These are phyloP conservation scores for Monosporozyma yasuniensis DNA, from an alignment of 805 yeast genomes.

Conservation along the genomic window DNA sequence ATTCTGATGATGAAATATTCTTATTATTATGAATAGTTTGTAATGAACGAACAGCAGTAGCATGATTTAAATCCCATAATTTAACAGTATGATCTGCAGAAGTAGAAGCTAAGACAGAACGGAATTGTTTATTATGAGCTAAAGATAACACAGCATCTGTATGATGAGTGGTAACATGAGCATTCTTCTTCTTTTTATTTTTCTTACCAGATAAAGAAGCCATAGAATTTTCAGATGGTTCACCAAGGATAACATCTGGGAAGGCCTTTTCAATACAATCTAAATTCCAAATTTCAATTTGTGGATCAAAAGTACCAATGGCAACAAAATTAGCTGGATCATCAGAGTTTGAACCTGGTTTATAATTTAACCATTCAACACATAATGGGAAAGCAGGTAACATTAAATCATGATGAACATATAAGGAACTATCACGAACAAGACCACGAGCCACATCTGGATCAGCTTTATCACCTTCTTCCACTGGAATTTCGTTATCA, in stretches of 20 bases:
- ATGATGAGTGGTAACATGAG: constrained; percentile 66
- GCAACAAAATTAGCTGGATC: constrained; percentile 88
- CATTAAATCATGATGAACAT: constrained; percentile 95
- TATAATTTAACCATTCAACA: constrained; percentile 86
- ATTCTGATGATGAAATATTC: constrained; percentile 75
- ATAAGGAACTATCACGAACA: constrained; percentile 64
- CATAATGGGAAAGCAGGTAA: constrained; percentile 94
- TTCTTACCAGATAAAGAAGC: constrained; percentile 34
- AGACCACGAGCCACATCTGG: constrained; percentile 69
- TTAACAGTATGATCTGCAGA: constrained; percentile 94
- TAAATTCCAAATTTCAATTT: constrained; percentile 92
- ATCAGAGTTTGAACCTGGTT: constrained; percentile 43
- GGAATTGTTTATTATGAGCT: constrained; percentile 69
- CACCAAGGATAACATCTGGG: constrained; percentile 90
- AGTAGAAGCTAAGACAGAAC: constrained; percentile 83
- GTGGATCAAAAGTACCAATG: constrained; percentile 94
- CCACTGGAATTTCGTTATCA: constrained; percentile 54
- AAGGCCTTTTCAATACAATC: constrained; percentile 88
- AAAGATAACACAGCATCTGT: constrained; percentile 89
- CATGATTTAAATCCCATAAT: constrained; percentile 81
- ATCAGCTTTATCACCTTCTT: constrained; percentile 51
- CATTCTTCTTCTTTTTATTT: constrained; percentile 39
- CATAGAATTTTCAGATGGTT: constrained; percentile 40
- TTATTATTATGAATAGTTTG: constrained; percentile 59
- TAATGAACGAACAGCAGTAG: constrained; percentile 71